phyloP scores from a whole-genome alignment of 1,284 basidiomycete species.

The Ceraceosorus guamensis region DNA sequence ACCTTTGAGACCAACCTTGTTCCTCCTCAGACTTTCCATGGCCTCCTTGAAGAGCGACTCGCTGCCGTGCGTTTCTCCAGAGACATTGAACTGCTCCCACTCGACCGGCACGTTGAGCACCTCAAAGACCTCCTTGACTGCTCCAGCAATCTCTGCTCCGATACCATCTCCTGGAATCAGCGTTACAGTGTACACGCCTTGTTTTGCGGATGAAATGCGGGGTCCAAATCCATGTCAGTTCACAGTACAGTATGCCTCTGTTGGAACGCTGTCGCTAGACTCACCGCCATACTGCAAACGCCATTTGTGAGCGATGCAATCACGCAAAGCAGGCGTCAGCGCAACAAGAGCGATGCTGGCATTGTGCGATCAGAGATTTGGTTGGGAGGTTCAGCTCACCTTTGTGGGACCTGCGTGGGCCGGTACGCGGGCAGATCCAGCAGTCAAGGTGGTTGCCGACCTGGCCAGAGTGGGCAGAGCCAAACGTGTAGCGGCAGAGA shows the following conservation, averaged over 20 bases:
- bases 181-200: constrained; percentile 52
- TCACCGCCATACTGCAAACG: constrained; percentile 95
- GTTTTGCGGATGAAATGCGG: constrained; percentile 8
- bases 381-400: too few species aligned
- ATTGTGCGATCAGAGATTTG: too few species aligned
- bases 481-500: too few species aligned
- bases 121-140: constrained; percentile 98
- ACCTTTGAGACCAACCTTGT: constrained; percentile 98
- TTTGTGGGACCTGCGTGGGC: too few species aligned
- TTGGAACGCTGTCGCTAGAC: too few species aligned
- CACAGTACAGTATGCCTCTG: not conserved
- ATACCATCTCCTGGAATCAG: constrained; percentile 53
- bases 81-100: constrained; percentile 98
- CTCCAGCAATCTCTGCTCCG: constrained; percentile 92
- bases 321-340: too few species aligned
- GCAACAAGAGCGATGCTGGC: too few species aligned
- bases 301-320: too few species aligned
- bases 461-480: too few species aligned
- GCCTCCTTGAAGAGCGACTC: constrained; percentile 90
- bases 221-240: not conserved
- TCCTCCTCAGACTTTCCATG: constrained; percentile 85
- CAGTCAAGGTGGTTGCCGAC: too few species aligned
- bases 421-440: too few species aligned
- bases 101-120: constrained; percentile 96
- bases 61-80: constrained; percentile 86